A percentile compares a stretch with the other conserved stretches of the same genome.
phyloP scores from a whole-genome alignment of 805 yeast genomes.

The Novakomyces olei region DNA sequence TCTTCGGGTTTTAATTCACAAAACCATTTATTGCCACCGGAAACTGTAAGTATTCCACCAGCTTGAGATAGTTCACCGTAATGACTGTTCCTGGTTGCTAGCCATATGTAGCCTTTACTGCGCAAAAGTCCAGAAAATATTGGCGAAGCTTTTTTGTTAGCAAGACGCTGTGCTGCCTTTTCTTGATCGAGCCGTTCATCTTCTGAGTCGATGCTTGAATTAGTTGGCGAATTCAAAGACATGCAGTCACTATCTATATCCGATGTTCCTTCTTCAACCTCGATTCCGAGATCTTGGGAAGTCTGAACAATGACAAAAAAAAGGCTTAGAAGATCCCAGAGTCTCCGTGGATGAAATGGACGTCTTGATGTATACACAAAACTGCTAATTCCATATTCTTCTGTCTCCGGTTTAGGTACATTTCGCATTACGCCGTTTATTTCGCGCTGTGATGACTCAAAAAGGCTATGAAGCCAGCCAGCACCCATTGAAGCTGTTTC shows the following conservation, averaged over 20 bases:
- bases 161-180: slow-evolving; percentile 10
- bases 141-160: slow-evolving; percentile 17
- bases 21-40: slow-evolving; percentile 26
- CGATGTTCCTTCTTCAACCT: slow-evolving; percentile 9
- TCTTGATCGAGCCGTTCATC: slow-evolving; percentile 6
- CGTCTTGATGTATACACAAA: slow-evolving; percentile 22
- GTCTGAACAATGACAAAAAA: slow-evolving; percentile 17
- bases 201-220: no score
- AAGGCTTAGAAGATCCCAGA: slow-evolving; percentile 18
- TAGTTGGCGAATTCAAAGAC: no score
- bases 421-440: slow-evolving; percentile 15
- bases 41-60: slow-evolving; percentile 21
- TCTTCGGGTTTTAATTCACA: slow-evolving; percentile 17
- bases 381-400: slow-evolving; percentile 25
- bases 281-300: neutral
- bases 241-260: slow-evolving; percentile 7
- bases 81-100: slow-evolving; percentile 21
- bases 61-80: slow-evolving; percentile 27
- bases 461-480: slow-evolving; percentile 24
- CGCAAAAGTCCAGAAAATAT: slow-evolving; percentile 20
- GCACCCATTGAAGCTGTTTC: slow-evolving; percentile 24
- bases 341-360: slow-evolving; percentile 26
- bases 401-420: slow-evolving; percentile 26
- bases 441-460: slow-evolving; percentile 20
- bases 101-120: slow-evolving; percentile 26